Conservation (phyloP, 2,329 filamentous ascomycete genomes). For the Fusarium poae region DNA sequence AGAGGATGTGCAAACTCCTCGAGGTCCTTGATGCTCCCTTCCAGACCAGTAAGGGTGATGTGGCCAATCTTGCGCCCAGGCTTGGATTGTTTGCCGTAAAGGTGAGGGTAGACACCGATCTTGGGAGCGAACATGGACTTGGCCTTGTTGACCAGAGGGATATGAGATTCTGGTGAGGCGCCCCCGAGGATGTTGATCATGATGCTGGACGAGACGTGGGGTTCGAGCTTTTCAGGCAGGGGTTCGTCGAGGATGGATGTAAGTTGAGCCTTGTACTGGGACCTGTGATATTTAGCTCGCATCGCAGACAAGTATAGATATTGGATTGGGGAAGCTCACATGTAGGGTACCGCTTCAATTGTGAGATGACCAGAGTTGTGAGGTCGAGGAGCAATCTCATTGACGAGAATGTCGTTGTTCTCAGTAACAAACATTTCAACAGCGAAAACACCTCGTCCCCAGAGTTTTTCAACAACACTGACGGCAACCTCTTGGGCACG, state of each 20-base stretch:
- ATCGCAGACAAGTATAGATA: rapidly evolving
- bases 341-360: conserved; percentile 87
- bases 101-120: conserved; percentile 75
- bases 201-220: conserved; percentile 72
- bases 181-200: conserved; percentile 88
- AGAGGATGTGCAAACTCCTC: conserved; percentile 73
- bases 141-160: conserved; percentile 62
- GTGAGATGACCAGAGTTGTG: conserved; percentile 97
- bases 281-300: conserved; percentile 52
- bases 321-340: conserved; percentile 47
- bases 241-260: conserved; percentile 80
- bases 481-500: conserved; percentile 54
- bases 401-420: conserved; percentile 79
- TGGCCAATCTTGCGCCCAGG: conserved; percentile 96
- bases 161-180: conserved; percentile 72
- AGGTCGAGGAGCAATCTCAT: conserved; percentile 84
- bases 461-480: conserved; percentile 79
- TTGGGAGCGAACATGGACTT: conserved; percentile 59
- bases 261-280: conserved; percentile 93
- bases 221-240: conserved; percentile 67
- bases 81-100: conserved; percentile 92
- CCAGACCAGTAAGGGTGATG: conserved; percentile 82
- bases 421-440: conserved; percentile 94
- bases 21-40: conserved; percentile 69
- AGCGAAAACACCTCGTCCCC: conserved; percentile 93